phyloP scores from a whole-genome alignment of 202 grass and related monocot species.

The Setaria italica region DNA sequence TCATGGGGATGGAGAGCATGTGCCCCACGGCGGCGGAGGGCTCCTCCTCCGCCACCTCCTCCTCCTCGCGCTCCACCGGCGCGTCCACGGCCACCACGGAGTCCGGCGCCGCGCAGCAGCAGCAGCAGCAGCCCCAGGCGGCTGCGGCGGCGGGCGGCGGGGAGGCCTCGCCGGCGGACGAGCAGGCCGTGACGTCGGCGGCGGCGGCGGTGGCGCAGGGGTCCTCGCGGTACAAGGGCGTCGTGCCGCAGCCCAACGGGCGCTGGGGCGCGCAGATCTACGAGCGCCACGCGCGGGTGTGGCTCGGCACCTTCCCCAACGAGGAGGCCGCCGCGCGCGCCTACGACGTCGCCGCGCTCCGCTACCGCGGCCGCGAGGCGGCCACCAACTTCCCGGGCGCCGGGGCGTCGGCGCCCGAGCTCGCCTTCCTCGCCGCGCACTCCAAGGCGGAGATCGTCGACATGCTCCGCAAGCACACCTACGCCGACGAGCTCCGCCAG shows the following conservation, averaged over 20 bases:
- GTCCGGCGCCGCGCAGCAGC: conserved; percentile 25
- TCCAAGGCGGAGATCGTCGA: conserved; percentile 90
- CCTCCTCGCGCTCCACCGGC: conserved; percentile 36
- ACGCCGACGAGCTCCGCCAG: conserved; percentile 77
- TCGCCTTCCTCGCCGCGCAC: conserved; percentile 70
- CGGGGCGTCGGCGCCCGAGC: conserved; percentile 45
- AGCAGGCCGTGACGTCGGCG: conserved; percentile 47
- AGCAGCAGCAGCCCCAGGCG: no score
- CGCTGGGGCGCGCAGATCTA: conserved; percentile 94
- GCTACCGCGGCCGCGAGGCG: conserved; percentile 78
- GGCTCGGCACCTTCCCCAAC: conserved; percentile 80
- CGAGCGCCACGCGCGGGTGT: conserved; percentile 81
- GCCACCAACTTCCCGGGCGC: conserved; percentile 68
- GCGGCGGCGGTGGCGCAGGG: conserved; percentile 28
- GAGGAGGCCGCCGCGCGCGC: conserved; percentile 63
- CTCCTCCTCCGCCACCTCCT: background rate
- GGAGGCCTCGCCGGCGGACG: conserved; percentile 20
- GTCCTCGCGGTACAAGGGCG: conserved; percentile 81
- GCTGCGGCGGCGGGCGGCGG: background rate
- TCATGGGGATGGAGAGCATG: conserved; percentile 53
- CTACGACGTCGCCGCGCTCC: conserved; percentile 84
- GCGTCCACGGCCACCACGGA: conserved; percentile 59
- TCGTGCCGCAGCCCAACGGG: conserved; percentile 89
- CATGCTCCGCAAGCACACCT: conserved; percentile 94
- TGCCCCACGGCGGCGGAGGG: conserved; percentile 34